A percentile compares a stretch with the other conserved stretches of the same genome.
These are phyloP conservation scores for Trichoderma simmonsii DNA, from an alignment of 2,329 filamentous ascomycete species.

Conservation along the genomic window DNA sequence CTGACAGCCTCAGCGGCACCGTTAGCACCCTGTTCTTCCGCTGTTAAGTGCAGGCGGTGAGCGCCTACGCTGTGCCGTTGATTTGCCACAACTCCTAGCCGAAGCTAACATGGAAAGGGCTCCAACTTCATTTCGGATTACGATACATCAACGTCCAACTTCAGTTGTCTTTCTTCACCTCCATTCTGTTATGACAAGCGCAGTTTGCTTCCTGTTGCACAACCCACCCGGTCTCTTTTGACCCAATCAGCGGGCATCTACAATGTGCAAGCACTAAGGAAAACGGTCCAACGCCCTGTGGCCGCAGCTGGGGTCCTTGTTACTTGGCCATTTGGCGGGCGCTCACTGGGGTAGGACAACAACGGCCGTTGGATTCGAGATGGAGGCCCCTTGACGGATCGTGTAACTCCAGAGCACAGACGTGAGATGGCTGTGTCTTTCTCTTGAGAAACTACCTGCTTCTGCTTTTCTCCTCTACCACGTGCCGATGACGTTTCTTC, in stretches of 20 bases:
- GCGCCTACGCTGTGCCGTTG: background rate
- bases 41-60: background rate
- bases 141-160: background rate
- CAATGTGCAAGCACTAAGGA: background rate
- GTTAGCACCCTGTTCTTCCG: background rate
- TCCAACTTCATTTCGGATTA: background rate
- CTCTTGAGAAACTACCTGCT: background rate
- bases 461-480: background rate
- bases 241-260: background rate
- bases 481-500: conserved; percentile 3
- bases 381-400: background rate
- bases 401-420: conserved; percentile 13
- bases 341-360: background rate
- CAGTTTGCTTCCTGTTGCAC: background rate
- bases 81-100: background rate
- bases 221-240: background rate
- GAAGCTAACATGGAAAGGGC: background rate
- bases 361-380: background rate
- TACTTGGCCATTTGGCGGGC: background rate
- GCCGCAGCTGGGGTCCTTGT: background rate
- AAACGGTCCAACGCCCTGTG: background rate
- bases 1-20: background rate
- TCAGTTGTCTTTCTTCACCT: background rate
- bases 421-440: background rate
- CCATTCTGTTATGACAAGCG: background rate